Conservation (phyloP, 441 rosid genomes). For the Lepidium campestre region DNA sequence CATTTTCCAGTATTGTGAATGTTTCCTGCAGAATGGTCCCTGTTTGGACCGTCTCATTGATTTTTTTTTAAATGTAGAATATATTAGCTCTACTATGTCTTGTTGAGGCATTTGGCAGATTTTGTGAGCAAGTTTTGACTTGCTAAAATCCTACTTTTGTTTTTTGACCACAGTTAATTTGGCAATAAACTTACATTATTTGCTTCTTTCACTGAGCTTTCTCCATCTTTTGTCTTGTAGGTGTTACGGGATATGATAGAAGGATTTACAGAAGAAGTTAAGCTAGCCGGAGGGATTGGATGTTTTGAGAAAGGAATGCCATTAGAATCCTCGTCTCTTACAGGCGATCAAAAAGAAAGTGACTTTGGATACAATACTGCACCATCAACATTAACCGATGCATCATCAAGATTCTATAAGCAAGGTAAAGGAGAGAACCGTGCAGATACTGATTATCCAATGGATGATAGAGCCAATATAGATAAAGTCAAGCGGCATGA, state of each 20-base stretch:
- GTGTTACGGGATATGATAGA: conserved; percentile 81
- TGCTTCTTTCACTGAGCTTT: neutral
- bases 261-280: conserved; percentile 79
- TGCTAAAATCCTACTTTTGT: neutral
- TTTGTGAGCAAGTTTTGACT: neutral
- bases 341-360: conserved; percentile 27
- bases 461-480: conserved; percentile 15
- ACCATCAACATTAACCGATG: conserved; percentile 34
- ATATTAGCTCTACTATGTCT: neutral
- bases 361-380: conserved; percentile 26
- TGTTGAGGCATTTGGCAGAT: neutral
- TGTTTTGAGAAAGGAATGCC: conserved; percentile 54
- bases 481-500: conserved; percentile 31
- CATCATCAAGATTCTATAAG: conserved; percentile 27
- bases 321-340: conserved; percentile 26
- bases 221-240: conserved; percentile 30
- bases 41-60: neutral
- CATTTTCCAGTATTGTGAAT: neutral
- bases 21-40: neutral
- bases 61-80: neutral
- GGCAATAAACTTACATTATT: neutral
- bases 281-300: conserved; percentile 87
- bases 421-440: conserved; percentile 20
- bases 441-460: conserved; percentile 26
- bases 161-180: neutral